Evolutionary conservation across 495 filamentous ascomycete genomes (phyloP).

Genomic region (Haplographium delicatum): DNA sequence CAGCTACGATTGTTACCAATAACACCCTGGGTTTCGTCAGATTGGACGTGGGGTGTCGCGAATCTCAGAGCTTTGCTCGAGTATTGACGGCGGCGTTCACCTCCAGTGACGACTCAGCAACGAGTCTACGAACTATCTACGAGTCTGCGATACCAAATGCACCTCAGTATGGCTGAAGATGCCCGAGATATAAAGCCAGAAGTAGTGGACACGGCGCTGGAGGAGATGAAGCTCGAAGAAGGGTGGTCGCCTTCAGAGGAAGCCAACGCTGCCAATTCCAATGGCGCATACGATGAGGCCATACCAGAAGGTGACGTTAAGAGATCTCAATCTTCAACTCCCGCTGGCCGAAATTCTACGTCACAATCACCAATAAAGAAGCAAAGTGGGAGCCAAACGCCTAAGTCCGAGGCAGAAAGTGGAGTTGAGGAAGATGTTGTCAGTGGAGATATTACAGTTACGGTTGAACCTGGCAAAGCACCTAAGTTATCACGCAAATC

Average conservation of each 20-base stretch:
- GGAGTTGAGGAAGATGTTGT: conserved; percentile 42
- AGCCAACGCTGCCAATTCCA: conserved; percentile 10
- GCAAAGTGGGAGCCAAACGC: conserved; percentile 29
- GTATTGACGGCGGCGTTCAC: conserved; percentile 7
- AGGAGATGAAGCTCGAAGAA: conserved; percentile 37
- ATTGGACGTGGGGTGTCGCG: not conserved
- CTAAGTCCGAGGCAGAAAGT: conserved; percentile 34
- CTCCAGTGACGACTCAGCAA: too few species aligned
- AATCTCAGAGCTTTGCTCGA: conserved; percentile 1
- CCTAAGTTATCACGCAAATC: conserved; percentile 70
- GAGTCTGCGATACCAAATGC: not conserved
- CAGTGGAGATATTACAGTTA: conserved; percentile 57
- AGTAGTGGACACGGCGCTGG: conserved; percentile 34
- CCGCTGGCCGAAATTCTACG: conserved; percentile 23
- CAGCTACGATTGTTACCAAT: not conserved
- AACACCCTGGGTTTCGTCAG: not conserved
- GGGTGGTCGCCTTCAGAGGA: conserved; percentile 15
- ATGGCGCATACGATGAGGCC: conserved; percentile 22
- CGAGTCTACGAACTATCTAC: too few species aligned
- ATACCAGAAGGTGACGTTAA: conserved; percentile 13
- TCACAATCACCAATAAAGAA: conserved; percentile 39
- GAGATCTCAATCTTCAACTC: conserved; percentile 22
- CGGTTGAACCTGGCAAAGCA: conserved; percentile 60
- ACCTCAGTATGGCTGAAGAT: conserved; percentile 30
- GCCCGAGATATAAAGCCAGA: conserved; percentile 39